A percentile compares a stretch with the other conserved stretches of the same genome.
Evolutionary conservation across 2,329 filamentous ascomycete genomes (phyloP).

Genomic region (Exophiala bonariae): DNA sequence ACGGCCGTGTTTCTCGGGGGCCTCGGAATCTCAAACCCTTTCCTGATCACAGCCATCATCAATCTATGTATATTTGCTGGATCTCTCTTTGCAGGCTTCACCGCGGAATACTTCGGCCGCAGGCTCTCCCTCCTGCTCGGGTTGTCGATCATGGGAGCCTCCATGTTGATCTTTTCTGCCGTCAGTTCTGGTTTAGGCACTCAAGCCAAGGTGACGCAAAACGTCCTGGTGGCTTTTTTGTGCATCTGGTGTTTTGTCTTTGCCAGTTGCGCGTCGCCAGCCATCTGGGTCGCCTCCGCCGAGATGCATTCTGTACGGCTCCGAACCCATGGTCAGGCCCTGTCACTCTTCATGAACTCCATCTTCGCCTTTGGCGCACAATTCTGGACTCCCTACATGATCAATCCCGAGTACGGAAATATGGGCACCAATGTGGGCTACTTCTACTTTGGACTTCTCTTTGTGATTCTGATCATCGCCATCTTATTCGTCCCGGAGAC

Average conservation of each 20-base stretch:
- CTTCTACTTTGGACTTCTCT: conserved; percentile 20
- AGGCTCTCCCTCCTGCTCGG: conserved; percentile 28
- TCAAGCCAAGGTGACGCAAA: conserved; percentile 18
- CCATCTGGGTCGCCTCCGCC: conserved; percentile 25
- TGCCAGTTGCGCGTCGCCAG: conserved; percentile 29
- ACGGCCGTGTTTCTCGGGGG: conserved; percentile 16
- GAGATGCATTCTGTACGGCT: neutral
- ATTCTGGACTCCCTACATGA: neutral
- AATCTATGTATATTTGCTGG: conserved; percentile 7
- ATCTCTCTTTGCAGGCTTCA: neutral
- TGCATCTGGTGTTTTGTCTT: conserved; percentile 32
- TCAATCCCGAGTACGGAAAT: neutral
- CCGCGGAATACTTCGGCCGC: conserved; percentile 29
- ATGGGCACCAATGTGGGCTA: neutral
- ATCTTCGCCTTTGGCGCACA: neutral
- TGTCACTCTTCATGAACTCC: neutral
- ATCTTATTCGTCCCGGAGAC: conserved; percentile 30
- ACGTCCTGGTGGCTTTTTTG: conserved; percentile 30
- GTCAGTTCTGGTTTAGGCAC: conserved; percentile 26
- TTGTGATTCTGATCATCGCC: conserved; percentile 5
- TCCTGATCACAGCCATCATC: conserved; percentile 10
- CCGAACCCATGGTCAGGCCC: neutral
- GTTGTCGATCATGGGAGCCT: conserved; percentile 26
- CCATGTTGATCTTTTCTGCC: conserved; percentile 28
- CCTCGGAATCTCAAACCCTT: conserved; percentile 27